Conservation (phyloP, 257 asterid species). For the Galeopsis tetrahit region DNA sequence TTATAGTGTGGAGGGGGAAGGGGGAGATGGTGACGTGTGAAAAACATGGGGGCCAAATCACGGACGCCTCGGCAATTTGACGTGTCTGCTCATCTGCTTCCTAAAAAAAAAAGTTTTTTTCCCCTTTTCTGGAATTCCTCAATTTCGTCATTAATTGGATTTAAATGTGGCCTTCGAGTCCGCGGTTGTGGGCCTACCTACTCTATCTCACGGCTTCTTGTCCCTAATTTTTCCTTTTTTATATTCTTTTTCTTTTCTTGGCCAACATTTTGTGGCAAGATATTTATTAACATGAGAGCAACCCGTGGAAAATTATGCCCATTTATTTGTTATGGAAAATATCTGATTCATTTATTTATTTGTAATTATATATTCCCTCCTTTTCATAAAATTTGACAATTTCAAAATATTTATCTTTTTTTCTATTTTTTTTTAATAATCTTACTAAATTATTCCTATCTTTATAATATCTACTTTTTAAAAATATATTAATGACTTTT, state of each 20-base stretch:
- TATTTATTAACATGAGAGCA: neutral
- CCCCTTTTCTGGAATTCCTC: constrained; percentile 4
- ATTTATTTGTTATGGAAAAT: no score
- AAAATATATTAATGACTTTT: no score
- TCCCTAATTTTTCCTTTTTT: neutral
- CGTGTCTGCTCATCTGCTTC: constrained; percentile 46
- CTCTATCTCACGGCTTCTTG: constrained; percentile 19
- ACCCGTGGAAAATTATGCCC: neutral
- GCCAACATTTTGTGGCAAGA: neutral
- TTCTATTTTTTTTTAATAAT: neutral
- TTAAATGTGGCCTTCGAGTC: constrained; percentile 36
- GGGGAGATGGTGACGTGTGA: constrained; percentile 51
- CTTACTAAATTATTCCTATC: no score
- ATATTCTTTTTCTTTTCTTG: neutral
- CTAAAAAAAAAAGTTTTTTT: neutral
- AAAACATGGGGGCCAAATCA: constrained; percentile 40
- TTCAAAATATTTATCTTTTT: no score
- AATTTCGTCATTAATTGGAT: constrained; percentile 34
- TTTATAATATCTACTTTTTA: no score
- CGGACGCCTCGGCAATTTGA: constrained; percentile 50
- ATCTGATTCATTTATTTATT: no score
- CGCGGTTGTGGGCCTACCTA: constrained; percentile 42
- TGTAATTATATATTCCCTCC: no score
- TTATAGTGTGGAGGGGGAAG: constrained; percentile 39
- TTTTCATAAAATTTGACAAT: no score